These are phyloP conservation scores for Pelargonium cotyledonis DNA, from an alignment of 441 rosid genomes.

Conservation along the genomic window DNA sequence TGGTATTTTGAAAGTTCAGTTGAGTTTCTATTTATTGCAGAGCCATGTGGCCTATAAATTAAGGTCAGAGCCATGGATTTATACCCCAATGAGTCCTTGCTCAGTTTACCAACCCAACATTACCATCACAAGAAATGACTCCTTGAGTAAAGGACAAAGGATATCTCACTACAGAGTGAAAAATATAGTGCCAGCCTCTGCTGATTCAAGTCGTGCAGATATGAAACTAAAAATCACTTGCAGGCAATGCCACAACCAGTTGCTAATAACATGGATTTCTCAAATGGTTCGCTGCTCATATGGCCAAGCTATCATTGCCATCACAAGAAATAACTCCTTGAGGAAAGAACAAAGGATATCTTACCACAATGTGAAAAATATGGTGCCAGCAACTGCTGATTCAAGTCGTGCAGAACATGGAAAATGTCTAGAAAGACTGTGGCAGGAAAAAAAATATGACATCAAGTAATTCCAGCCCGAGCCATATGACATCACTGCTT, in stretches of 20 bases:
- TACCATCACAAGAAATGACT: not conserved
- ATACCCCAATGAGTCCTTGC: not conserved
- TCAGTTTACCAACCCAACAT: not conserved
- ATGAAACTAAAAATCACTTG: constrained; percentile 11
- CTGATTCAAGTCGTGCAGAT: too few species aligned
- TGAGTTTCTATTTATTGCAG: not conserved
- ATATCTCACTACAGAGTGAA: too few species aligned
- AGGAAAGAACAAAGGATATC: not conserved
- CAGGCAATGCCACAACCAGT: constrained; percentile 10
- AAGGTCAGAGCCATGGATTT: too few species aligned
- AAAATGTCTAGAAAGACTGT: not conserved
- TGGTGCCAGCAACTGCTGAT: not conserved
- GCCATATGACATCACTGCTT: not conserved
- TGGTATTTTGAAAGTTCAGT: not conserved
- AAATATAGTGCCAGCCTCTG: too few species aligned
- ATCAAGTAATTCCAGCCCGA: not conserved
- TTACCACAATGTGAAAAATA: not conserved
- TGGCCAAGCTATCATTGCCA: constrained; percentile 5
- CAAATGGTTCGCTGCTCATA: constrained; percentile 12
- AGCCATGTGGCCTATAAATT: not conserved
- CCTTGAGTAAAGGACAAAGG: not conserved
- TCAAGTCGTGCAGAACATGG: not conserved
- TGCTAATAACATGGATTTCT: constrained; percentile 14
- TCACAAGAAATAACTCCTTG: not conserved
- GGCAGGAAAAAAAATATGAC: not conserved